Base-by-base conservation (phyloP, 257 asterid species). In the Jacaranda copaia region DNA sequence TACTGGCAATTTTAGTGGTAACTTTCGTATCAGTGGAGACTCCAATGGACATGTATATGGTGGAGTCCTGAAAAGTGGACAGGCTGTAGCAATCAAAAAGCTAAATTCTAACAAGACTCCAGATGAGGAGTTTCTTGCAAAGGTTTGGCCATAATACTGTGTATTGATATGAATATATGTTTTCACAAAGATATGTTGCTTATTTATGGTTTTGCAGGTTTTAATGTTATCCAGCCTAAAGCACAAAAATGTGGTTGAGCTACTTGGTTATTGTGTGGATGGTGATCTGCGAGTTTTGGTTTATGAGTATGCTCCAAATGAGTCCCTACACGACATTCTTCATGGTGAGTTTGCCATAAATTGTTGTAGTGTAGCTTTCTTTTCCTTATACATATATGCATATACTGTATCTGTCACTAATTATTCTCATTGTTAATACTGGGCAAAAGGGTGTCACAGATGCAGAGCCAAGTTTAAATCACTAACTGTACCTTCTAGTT, bases 241-340 rank as follows among this genome's bases (percentile, higher is more conserved):
- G 72, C 89, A 89, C 43, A 87, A 82, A 35, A 84, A 91, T 35
- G 72, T 87, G 46, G 87, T 84, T 42, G 85, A 84, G 71, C 89
- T 87, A 77, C 32, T 25, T 25, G 32, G 32, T 64, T 88, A 88
- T 79, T 84, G 84, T 78, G 85, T 84, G 77, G 88, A 80, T 35
- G 84, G 87, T 68, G 88, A 85, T 62, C 80, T 79, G 49, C 90
- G 88, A 53, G 79, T 83, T 25, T 25, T 25, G 32, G 32, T 2
- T 25, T 25, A 25, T 25, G 32, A 25, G 32, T 25, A 25, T 25
- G 90, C 92, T n/a, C 73, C 87, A 38, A 80, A 25, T 0, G 32
- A 78, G 60, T 90, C 96, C 58, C 83, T 90, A 70, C 87, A 88
- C 42, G 90, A 88, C 81, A 85, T 87, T 79, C 91, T 88, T 58